phyloP scores from a whole-genome alignment of 192 early-diverging fungal genomes.

The Allomyces macrogynus region DNA sequence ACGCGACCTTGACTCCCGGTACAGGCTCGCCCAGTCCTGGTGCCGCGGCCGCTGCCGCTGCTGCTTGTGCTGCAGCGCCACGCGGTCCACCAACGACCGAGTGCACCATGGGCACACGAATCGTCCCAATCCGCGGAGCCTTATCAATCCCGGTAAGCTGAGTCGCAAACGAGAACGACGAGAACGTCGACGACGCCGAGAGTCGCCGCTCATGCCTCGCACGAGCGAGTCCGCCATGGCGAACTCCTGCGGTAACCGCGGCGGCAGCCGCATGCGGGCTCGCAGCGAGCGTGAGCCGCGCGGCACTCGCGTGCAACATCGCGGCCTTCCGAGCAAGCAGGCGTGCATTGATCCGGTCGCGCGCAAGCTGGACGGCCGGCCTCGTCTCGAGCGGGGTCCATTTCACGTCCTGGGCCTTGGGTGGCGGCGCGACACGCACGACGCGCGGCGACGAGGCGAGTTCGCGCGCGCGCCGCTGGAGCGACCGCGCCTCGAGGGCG shows the following conservation, averaged over 20 bases:
- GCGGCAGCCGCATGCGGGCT: too few relatives aligned
- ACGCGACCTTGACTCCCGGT: background rate
- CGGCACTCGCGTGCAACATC: background rate
- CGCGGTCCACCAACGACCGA: constrained; percentile 7
- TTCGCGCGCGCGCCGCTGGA: background rate
- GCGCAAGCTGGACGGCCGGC: background rate
- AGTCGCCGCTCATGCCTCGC: background rate
- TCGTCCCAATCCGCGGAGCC: constrained; percentile 2
- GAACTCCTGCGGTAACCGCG: background rate
- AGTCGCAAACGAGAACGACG: background rate
- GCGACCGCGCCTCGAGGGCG: background rate
- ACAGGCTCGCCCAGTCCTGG: constrained; percentile 2
- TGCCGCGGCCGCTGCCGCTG: background rate
- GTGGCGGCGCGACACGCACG: background rate
- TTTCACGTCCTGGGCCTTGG: background rate
- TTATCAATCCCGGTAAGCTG: background rate
- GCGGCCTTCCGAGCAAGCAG: background rate
- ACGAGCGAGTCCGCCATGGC: background rate
- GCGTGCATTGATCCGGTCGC: background rate
- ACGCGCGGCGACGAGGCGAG: background rate
- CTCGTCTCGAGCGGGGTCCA: background rate
- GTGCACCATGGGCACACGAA: constrained; percentile 4
- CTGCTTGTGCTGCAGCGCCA: background rate
- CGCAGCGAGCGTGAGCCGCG: background rate
- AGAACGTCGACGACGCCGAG: background rate